Conservation (phyloP, 2,329 filamentous ascomycete species). For the Pseudogymnoascus sp. region DNA sequence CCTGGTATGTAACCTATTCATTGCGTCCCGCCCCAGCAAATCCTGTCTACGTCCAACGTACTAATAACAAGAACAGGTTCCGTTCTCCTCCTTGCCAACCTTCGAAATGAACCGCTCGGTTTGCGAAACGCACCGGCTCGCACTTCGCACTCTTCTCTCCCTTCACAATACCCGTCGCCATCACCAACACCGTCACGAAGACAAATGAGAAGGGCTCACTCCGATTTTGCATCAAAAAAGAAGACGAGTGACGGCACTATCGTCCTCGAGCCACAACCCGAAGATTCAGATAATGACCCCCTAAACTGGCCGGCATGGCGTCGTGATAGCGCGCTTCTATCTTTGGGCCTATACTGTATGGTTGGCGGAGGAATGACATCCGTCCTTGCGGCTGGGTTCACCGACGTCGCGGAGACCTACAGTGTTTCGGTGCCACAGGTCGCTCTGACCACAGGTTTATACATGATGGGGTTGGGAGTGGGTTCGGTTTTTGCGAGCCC, state of each 20-base stretch:
- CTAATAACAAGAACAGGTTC: slow-evolving; percentile 38
- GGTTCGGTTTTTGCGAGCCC: slow-evolving; percentile 80
- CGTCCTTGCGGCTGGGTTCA: slow-evolving; percentile 82
- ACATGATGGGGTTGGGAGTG: slow-evolving; percentile 87
- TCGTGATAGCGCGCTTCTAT: slow-evolving; percentile 70
- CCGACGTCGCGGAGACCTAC: slow-evolving; percentile 63
- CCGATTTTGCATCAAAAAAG: slow-evolving; percentile 49
- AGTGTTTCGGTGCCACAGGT: slow-evolving; percentile 63
- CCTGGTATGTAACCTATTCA: slow-evolving; percentile 51
- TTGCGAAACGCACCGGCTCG: slow-evolving; percentile 49
- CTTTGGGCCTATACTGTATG: slow-evolving; percentile 87
- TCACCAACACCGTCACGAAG: slow-evolving; percentile 14
- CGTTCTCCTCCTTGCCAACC: slow-evolving; percentile 46
- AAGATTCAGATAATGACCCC: slow-evolving; percentile 83
- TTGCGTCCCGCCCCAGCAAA: not conserved
- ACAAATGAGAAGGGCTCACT: not conserved
- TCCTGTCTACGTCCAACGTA: slow-evolving; percentile 13
- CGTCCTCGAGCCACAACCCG: slow-evolving; percentile 84
- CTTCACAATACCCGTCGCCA: slow-evolving; percentile 22
- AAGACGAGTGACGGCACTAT: slow-evolving; percentile 73
- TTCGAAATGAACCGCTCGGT: slow-evolving; percentile 53
- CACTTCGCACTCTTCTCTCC: slow-evolving; percentile 51
- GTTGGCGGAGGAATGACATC: slow-evolving; percentile 89
- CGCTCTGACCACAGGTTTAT: slow-evolving; percentile 80
- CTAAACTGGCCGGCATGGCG: slow-evolving; percentile 84